Evolutionary conservation across 352 stramenopile genomes (phyloP), one percentile per base, ranked within the genome.

Genomic region (Pythium sp.): DNA sequence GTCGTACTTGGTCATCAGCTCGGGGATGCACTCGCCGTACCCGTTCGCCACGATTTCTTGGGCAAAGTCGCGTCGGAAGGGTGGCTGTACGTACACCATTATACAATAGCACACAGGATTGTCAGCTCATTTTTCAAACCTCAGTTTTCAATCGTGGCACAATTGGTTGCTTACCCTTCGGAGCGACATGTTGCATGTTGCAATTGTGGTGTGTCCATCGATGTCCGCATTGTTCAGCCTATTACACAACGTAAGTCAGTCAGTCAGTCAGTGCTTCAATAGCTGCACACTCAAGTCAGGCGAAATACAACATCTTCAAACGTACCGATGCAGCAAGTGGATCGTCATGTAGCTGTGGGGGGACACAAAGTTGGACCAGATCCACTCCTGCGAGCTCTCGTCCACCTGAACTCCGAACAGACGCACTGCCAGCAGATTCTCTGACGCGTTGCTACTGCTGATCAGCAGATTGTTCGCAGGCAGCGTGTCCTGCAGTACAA

Each of bases 391-490:
- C 3, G 87, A 78, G 62, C 64, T 81, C 64, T 93, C 77, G 61
- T 93, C 84, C 20, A 95, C 80, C 65, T 91, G 79, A 1, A 93
- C 75, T 1, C 87, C 87, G 60, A 93, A 93, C 3, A 75, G 78
- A 18, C 87, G 77, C 55, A 95, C 74, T 1, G 84, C 83, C 8
- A 95, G 69, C 56, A 93, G 51, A 5, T 58, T 47, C 30, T 70
- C 62, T 11, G 46, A 15, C 3, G n/a, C 36, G n/a, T 22, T 49
- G 20, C 65, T 58, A 34, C 69, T 72, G 14, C 47, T 60, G 36
- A 71, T 65, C 61, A 59, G 65, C 5, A 62, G 36, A 12, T 73
- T 36, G n/a, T 64, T 57, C 1, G 85, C 80, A 0, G 87, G 83
- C 20, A 91, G 53, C 14, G 76, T 80, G 65, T 95, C 87, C 51